A percentile compares a stretch with the other conserved stretches of the same genome.
phyloP scores from a whole-genome alignment of 164 flowering plant genomes.

The Vitis riparia region DNA sequence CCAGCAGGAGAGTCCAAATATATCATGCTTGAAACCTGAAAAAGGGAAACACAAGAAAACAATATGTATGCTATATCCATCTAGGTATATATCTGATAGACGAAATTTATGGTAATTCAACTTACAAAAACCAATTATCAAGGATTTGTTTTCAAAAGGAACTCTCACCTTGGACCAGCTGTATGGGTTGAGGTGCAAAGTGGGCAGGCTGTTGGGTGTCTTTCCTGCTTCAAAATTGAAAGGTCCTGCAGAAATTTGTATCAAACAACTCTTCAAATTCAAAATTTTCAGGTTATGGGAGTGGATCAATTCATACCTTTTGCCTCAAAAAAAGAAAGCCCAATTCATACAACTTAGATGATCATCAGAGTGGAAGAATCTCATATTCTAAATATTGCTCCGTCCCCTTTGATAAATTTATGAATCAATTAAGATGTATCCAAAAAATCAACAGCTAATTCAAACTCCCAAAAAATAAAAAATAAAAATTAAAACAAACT shows the following conservation, averaged over 20 bases:
- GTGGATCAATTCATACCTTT: too few species aligned
- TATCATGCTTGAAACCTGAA: conserved; percentile 40
- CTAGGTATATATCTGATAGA: background rate
- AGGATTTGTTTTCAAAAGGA: background rate
- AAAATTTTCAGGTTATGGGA: too few species aligned
- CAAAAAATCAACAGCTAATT: background rate
- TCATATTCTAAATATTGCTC: too few species aligned
- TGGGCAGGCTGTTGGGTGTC: conserved; percentile 24
- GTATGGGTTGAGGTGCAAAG: conserved; percentile 34
- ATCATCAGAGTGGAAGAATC: too few species aligned
- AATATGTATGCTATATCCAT: background rate
- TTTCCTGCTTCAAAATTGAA: conserved; percentile 32
- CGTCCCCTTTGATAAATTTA: background rate
- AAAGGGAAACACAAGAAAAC: background rate
- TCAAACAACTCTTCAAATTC: too few species aligned
- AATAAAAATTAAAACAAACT: background rate
- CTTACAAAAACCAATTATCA: too few species aligned
- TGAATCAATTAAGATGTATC: too few species aligned
- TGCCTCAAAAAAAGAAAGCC: too few species aligned
- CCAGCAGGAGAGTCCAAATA: conserved; percentile 45
- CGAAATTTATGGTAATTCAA: background rate
- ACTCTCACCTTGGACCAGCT: conserved; percentile 43
- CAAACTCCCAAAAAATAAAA: background rate
- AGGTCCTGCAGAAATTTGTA: conserved; percentile 26
- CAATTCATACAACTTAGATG: too few species aligned